These are phyloP conservation scores for Entomophthora muscae DNA, from an alignment of 371 early-diverging fungal genomes.

Conservation along the genomic window DNA sequence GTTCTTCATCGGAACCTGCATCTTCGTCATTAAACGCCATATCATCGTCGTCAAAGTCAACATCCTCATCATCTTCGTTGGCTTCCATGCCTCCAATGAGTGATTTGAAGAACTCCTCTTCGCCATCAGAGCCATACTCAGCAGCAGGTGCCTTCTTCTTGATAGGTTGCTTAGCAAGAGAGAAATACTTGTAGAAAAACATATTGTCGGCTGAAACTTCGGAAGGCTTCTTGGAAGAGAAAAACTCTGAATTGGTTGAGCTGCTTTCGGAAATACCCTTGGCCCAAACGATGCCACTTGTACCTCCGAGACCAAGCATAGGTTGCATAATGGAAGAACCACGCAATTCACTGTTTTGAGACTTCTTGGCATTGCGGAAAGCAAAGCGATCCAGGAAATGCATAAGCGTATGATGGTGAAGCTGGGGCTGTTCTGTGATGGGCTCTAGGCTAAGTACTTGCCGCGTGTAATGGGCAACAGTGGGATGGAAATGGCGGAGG, in stretches of 20 bases:
- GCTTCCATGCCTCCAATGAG: conserved; percentile 17
- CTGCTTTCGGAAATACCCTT: conserved; percentile 16
- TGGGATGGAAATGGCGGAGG: conserved; percentile 76
- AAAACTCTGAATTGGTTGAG: conserved; percentile 37
- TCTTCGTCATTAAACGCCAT: conserved; percentile 17
- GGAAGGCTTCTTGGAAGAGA: conserved; percentile 31
- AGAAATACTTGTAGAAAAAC: conserved; percentile 77
- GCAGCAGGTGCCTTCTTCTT: conserved; percentile 20
- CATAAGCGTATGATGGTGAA: conserved; percentile 74
- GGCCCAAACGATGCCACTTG: conserved; percentile 17
- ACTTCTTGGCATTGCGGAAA: conserved; percentile 82
- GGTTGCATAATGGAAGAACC: conserved; percentile 44
- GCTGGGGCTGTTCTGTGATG: conserved; percentile 56
- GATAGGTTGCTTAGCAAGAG: conserved; percentile 20
- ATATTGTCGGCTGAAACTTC: conserved; percentile 43
- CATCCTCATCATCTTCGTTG: conserved; percentile 27
- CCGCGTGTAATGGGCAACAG: conserved; percentile 60
- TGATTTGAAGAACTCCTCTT: conserved; percentile 31
- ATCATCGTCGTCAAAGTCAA: conserved; percentile 33
- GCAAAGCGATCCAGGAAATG: conserved; percentile 93
- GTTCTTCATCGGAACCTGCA: conserved; percentile 21
- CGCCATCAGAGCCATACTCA: conserved; percentile 21
- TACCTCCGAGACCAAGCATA: conserved; percentile 13
- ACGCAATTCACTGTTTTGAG: conserved; percentile 13
- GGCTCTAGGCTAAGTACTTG: conserved; percentile 47